A percentile compares a stretch with the other conserved stretches of the same genome.
Conservation (phyloP, 169 alveolate species). For the Eimeria falciformis region DNA sequence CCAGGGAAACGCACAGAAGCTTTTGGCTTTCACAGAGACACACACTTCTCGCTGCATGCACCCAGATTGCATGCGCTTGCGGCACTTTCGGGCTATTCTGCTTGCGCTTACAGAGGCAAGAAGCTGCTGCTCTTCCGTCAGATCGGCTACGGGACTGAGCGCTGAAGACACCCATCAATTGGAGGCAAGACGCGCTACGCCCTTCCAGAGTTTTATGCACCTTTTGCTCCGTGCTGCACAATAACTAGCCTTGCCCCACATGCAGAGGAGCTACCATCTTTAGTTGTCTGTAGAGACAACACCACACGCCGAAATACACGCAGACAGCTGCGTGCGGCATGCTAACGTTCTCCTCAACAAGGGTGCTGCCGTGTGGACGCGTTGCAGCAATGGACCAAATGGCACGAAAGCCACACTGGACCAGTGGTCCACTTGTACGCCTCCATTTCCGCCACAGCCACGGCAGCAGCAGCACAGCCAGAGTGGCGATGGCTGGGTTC, state of each 20-base stretch:
- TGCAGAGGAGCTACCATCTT: background rate
- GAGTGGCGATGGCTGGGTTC: slow-evolving; percentile 67
- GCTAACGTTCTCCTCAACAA: background rate
- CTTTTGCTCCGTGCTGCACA: background rate
- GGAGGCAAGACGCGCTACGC: background rate
- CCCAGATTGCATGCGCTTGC: background rate
- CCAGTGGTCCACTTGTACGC: slow-evolving; percentile 60
- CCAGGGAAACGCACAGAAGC: background rate
- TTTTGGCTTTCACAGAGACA: background rate
- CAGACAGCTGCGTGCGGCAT: slow-evolving; percentile 6
- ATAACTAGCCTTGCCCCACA: background rate
- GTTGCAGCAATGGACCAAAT: slow-evolving; percentile 33
- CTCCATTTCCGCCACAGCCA: background rate
- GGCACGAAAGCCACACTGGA: slow-evolving; percentile 42
- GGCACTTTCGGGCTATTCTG: background rate
- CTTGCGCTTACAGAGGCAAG: background rate
- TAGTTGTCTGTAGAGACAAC: background rate
- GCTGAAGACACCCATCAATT: background rate
- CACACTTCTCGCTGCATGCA: background rate
- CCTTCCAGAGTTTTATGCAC: no score
- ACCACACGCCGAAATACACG: background rate
- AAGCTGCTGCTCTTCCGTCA: background rate
- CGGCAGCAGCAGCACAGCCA: background rate
- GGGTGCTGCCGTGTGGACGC: background rate
- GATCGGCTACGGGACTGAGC: background rate